Evolutionary conservation across 2,329 filamentous ascomycete species (phyloP).

Genomic region (Botrytis paeoniae): DNA sequence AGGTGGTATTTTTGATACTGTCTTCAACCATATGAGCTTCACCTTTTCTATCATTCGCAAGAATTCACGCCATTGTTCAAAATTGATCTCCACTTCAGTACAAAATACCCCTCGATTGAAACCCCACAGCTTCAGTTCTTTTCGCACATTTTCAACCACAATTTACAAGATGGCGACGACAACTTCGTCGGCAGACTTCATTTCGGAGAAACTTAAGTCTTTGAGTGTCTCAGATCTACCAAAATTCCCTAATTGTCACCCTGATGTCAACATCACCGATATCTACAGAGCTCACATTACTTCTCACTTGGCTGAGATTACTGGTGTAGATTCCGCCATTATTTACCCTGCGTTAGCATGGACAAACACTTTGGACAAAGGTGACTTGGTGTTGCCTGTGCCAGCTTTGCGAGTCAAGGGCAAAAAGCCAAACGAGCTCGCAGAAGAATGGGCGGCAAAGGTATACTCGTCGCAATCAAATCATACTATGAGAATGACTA

Average conservation of each 20-base stretch:
- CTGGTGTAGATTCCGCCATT: conserved; percentile 65
- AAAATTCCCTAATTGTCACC: conserved; percentile 56
- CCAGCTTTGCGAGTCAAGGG: conserved; percentile 78
- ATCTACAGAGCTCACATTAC: conserved; percentile 77
- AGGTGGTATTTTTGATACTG: not conserved
- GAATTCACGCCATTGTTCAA: not conserved
- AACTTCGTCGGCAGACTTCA: conserved; percentile 18
- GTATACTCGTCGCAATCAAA: conserved; percentile 39
- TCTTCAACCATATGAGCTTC: conserved; percentile 2
- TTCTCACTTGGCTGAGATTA: conserved; percentile 63
- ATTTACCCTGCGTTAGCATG: conserved; percentile 75
- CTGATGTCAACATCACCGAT: conserved; percentile 71
- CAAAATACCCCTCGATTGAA: conserved; percentile 18
- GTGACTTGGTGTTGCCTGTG: conserved; percentile 74
- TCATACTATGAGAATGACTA: not conserved
- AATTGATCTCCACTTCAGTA: conserved; percentile 16
- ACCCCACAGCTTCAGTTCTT: conserved; percentile 20
- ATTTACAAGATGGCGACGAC: conserved; percentile 32
- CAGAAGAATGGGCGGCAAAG: conserved; percentile 59
- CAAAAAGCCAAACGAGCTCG: conserved; percentile 61
- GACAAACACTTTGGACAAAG: conserved; percentile 77
- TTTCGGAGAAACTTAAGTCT: conserved; percentile 33
- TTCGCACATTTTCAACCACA: conserved; percentile 23
- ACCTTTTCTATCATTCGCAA: not conserved
- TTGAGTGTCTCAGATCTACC: conserved; percentile 31